phyloP scores from a whole-genome alignment of 2,329 filamentous ascomycete species.

The Hypoxylon sp. region DNA sequence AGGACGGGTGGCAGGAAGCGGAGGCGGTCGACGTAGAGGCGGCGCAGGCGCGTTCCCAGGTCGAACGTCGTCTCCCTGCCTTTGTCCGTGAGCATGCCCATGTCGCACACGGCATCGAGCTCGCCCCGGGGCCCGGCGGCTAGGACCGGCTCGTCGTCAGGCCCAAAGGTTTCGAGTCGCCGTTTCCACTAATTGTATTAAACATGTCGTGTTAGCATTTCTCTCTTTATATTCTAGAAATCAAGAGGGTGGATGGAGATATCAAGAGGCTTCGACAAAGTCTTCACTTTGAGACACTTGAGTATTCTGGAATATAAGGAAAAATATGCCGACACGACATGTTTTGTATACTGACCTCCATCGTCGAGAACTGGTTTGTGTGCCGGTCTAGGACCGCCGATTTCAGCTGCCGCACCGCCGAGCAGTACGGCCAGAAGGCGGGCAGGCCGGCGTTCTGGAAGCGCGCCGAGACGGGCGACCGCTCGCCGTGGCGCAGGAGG shows the following conservation, averaged over 20 bases:
- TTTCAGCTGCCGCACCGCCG: constrained; percentile 76
- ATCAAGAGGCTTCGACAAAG: too few species aligned
- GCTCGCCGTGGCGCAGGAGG: constrained; percentile 81
- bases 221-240: too few species aligned
- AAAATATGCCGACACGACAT: too few species aligned
- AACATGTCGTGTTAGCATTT: too few species aligned
- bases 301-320: too few species aligned
- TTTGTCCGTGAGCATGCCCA: constrained; percentile 79
- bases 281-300: too few species aligned
- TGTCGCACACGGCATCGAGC: constrained; percentile 84
- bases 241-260: too few species aligned
- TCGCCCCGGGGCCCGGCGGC: constrained; percentile 75
- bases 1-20: constrained; percentile 74
- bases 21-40: constrained; percentile 80
- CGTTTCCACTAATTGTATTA: too few species aligned
- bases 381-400: constrained; percentile 61
- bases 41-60: constrained; percentile 74
- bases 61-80: constrained; percentile 78
- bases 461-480: constrained; percentile 86
- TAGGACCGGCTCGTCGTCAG: constrained; percentile 75
- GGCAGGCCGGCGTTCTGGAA: constrained; percentile 82
- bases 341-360: too few species aligned
- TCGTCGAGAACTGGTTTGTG: constrained; percentile 55
- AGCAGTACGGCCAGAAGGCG: constrained; percentile 90
- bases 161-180: constrained; percentile 84